Evolutionary conservation across 2,329 filamentous ascomycete genomes (phyloP).

Genomic region (Ophiocordyceps camponoti-floridani): DNA sequence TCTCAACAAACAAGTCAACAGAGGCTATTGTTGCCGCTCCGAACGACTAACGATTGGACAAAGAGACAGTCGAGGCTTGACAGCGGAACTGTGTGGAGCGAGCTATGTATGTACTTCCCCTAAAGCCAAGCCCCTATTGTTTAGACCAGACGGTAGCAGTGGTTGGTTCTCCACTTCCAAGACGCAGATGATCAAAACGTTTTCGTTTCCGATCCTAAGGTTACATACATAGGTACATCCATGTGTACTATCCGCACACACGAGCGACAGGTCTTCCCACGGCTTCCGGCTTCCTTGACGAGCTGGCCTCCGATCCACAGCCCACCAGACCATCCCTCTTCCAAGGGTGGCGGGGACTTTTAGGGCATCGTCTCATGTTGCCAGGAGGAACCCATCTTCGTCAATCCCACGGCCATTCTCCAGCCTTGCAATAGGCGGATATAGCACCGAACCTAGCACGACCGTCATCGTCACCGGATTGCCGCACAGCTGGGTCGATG

Average conservation of each 20-base stretch:
- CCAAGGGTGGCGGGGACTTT: too few relatives aligned
- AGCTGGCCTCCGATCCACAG: not conserved
- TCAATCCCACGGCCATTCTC: too few relatives aligned
- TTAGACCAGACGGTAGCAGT: too few relatives aligned
- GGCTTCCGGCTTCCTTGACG: not conserved
- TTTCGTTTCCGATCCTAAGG: too few relatives aligned
- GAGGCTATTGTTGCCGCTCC: too few relatives aligned
- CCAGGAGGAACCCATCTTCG: too few relatives aligned
- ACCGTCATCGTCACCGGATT: not conserved
- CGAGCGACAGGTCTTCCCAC: not conserved
- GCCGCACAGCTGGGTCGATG: not conserved
- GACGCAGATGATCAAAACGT: too few relatives aligned
- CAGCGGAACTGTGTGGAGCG: not conserved
- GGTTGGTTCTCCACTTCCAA: not conserved
- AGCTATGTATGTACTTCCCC: not conserved
- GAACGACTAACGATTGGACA: too few relatives aligned
- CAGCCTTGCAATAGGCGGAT: not conserved
- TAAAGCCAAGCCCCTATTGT: not conserved
- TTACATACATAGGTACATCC: not conserved
- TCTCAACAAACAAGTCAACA: too few relatives aligned
- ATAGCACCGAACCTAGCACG: not conserved
- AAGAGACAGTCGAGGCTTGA: not conserved
- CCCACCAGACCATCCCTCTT: not conserved
- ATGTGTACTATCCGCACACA: not conserved
- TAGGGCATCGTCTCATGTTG: too few relatives aligned